Evolutionary conservation across 495 filamentous ascomycete genomes (phyloP).

Genomic region (Annulohypoxylon nitens): DNA sequence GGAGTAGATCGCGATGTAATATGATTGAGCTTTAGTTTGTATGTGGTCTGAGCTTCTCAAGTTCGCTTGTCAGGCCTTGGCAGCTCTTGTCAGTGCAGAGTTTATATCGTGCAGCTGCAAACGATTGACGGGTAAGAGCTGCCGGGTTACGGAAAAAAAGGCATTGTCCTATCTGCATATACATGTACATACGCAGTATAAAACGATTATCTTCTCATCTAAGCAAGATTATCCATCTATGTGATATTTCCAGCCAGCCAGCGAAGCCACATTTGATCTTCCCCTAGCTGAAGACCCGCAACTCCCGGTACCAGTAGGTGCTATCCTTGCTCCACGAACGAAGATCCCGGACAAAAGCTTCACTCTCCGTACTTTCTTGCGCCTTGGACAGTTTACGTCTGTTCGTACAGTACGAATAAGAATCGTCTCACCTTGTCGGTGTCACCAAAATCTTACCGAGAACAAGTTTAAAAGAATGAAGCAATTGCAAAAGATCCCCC

Average conservation of each 20-base stretch:
- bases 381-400: conserved; percentile 3
- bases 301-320: conserved; percentile 19
- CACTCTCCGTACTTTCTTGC: conserved; percentile 16
- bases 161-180: not conserved
- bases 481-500: not conserved
- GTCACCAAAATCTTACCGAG: not conserved
- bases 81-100: not conserved
- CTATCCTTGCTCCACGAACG: conserved; percentile 18
- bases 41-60: conserved; percentile 17
- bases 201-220: not conserved
- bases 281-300: conserved; percentile 22
- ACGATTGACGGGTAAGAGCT: not conserved
- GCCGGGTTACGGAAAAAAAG: not conserved
- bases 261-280: conserved; percentile 26
- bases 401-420: conserved; percentile 9
- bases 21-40: not conserved
- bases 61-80: too few relatives aligned
- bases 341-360: conserved; percentile 32
- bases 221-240: not conserved
- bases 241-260: not conserved
- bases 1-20: not conserved
- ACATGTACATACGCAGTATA: conserved; percentile 6
- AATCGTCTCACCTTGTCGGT: not conserved
- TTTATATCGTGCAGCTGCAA: not conserved
- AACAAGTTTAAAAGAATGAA: not conserved